Base-by-base conservation (phyloP, 768 basidiomycete species). In the Omphalotus guepiniiformis region DNA sequence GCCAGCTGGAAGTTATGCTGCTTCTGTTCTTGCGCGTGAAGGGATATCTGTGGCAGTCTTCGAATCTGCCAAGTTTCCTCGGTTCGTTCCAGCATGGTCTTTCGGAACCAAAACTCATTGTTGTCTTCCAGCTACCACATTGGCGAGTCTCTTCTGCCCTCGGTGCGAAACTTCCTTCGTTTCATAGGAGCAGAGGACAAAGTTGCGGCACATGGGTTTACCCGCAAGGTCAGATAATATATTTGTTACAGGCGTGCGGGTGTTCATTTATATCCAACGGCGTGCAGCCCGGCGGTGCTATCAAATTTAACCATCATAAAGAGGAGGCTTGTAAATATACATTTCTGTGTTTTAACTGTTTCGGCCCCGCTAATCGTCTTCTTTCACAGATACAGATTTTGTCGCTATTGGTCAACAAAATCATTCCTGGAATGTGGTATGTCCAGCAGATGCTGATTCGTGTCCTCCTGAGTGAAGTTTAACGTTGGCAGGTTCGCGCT, bases 241-340 rank as follows among this genome's bases (percentile, higher is more conserved):
- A 18, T 30, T 29, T 27, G 11, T 29, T 19, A 2, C n/a, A 13
- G 16, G 15, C 21, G 25, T 4, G 15, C 29, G 21, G 27, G 21
- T 11, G 12, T 18, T 44, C 50, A 13, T 51, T 50, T 43, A 43
- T 32, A 30, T 47, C 49, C 26, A 52, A 40, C 27, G 35, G 18
- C 39, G 35, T 34, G 21, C 53, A 82, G 79, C 79, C 78, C 42
- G 81, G 80, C 27, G 76, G 80, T 49, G 78, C 78, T 25, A 76
- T 82, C 53, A 81, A 81, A 60, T 78, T 82, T 56, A 80, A 80
- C 54, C 78, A 80, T 53, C 75, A 64, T 55, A 81, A 81, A 60
- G 73, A 74, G 15, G 80, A 82, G 69, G 80, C 78, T 42, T 82
- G 80, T 79, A 55, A 58, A 76, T 65, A 7, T 27, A 52, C 9